These are phyloP conservation scores for Cymbopogon citratus DNA, from an alignment of 176 grass and related monocot species.

Conservation along the genomic window DNA sequence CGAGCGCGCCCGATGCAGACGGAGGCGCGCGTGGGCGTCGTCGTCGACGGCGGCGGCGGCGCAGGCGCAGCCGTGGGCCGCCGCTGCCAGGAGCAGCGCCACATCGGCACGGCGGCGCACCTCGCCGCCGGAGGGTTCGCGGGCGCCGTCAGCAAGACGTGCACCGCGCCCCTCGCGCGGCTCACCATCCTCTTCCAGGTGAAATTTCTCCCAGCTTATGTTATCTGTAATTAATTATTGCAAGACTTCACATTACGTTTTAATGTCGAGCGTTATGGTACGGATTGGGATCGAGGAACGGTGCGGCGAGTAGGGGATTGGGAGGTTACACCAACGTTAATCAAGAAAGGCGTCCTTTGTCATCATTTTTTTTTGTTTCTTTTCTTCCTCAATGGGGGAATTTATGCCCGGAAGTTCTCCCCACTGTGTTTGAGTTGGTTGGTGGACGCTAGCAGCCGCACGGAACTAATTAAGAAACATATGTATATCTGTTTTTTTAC, in stretches of 20 bases:
- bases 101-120: conserved; percentile 56
- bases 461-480: not conserved
- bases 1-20: conserved; percentile 46
- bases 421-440: not conserved
- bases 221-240: no score
- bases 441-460: not conserved
- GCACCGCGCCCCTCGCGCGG: conserved; percentile 81
- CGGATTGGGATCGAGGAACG: not conserved
- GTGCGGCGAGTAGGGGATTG: not conserved
- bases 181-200: conserved; percentile 98
- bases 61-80: conserved; percentile 4
- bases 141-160: conserved; percentile 88
- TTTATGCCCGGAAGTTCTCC: not conserved
- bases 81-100: conserved; percentile 34
- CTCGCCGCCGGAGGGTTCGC: conserved; percentile 72
- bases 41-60: conserved; percentile 27
- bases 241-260: not conserved
- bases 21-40: conserved; percentile 61
- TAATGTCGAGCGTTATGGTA: not conserved
- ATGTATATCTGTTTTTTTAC: not conserved
- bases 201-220: not conserved
- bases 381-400: not conserved
- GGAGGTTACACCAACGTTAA: not conserved
- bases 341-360: not conserved
- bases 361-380: not conserved